Percentiles rank a stretch among this genome's conserved stretches.
Evolutionary conservation across 345 rosid species (phyloP).

Genomic region (Noccaea bulbosa): DNA sequence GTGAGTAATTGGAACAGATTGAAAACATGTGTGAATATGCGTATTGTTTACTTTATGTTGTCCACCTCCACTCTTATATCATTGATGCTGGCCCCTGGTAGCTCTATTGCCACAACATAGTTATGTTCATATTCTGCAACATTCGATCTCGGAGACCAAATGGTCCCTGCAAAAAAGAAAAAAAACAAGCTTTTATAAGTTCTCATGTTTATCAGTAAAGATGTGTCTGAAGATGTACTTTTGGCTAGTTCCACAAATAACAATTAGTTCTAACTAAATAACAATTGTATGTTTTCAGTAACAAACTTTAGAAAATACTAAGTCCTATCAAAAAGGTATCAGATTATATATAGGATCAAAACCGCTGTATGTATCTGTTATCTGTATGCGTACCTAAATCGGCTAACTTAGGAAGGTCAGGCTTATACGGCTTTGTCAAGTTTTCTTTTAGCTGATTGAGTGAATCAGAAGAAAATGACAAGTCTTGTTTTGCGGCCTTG

Average conservation of each 20-base stretch:
- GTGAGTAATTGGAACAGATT: constrained; percentile 4
- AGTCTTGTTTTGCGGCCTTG: constrained; percentile 35
- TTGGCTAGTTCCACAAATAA: background rate
- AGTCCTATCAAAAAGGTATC: background rate
- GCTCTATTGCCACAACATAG: constrained; percentile 64
- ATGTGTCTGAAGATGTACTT: background rate
- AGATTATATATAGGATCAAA: background rate
- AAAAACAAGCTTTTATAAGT: background rate
- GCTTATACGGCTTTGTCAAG: constrained; percentile 33
- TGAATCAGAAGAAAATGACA: constrained; percentile 12
- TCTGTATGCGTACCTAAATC: constrained; percentile 42
- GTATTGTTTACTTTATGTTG: constrained; percentile 53
- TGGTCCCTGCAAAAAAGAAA: constrained; percentile 46
- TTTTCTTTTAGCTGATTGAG: constrained; percentile 21
- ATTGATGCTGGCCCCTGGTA: constrained; percentile 66
- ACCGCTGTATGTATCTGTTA: background rate
- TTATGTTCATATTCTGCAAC: constrained; percentile 55
- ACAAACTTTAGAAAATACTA: background rate
- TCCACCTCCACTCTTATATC: constrained; percentile 80
- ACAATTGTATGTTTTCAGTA: background rate
- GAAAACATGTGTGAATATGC: background rate
- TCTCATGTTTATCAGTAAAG: background rate
- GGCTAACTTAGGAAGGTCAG: constrained; percentile 56
- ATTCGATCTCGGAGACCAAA: constrained; percentile 71
- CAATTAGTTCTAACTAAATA: background rate